Evolutionary conservation across 139 green algal species (phyloP), one percentile per base, ranked within the genome.

Genomic region (Picocystis salinarum): DNA sequence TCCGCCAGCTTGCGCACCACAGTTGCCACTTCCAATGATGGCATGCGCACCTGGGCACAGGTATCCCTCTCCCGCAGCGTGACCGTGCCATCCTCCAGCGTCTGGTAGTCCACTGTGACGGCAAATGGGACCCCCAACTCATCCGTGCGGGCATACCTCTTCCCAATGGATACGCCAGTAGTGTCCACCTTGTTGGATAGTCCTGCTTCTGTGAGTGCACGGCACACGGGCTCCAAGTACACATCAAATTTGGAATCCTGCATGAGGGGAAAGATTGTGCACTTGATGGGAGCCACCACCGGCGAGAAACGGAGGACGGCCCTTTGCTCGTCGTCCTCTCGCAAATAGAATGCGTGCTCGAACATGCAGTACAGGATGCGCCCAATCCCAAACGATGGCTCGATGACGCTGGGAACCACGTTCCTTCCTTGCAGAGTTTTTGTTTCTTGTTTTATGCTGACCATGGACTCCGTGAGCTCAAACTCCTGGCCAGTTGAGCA

Each of bases 331-430:
- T 80, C 67, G 40, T 49, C 61, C 20, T 48, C 40, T 15, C 87
- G 79, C 3, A 67, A 62, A 66, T 93, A 93, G 65, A 84, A 96
- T 23, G 53, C 55, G 69, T 98, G 88, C 71, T 98, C 88, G 49
- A 93, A 94, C 40, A 97, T 66, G 74, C 79, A 92, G 70, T 97
- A 98, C 54, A 98, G 77, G 68, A 97, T 88, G 56, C 88, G 76
- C 7, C 88, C 88, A 37, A 98, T 91, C 46, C 88, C 88, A 50
- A 98, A 98, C 1, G 88, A 97, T 10, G 88, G 88, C 72, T 98
- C 88, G 34, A 98, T 93, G 19, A 98, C 88, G 20, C 55, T 75
- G 2, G 88, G 88, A 12, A 67, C 86, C 70, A 85, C 91, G 39
- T 58, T 79, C 34, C 69, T 66, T 50, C 72, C 55, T 9, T 3